Conservation (phyloP, 192 early-diverging fungal genomes). For the Pilaira anomala region DNA sequence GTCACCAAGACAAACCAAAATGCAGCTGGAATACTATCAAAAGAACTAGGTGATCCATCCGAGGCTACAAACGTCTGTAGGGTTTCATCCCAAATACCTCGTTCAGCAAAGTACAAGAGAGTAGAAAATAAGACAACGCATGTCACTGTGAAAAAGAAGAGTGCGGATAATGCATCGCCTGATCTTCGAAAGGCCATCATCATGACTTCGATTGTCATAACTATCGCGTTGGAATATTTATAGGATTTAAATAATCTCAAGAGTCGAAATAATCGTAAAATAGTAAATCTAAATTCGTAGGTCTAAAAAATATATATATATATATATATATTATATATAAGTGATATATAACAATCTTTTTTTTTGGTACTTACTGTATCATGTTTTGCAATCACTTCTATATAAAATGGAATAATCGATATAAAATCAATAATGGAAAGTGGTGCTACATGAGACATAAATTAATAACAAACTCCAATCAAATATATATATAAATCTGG, state of each 20-base stretch:
- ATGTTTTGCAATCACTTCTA: slow-evolving; percentile 62
- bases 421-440: slow-evolving; percentile 70
- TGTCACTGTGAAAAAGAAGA: slow-evolving; percentile 72
- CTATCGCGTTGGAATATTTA: slow-evolving; percentile 76
- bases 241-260: slow-evolving; percentile 78
- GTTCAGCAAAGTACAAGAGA: slow-evolving; percentile 78
- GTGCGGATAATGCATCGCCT: slow-evolving; percentile 67
- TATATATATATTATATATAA: background rate
- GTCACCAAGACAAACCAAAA: slow-evolving; percentile 79
- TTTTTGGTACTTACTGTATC: slow-evolving; percentile 54
- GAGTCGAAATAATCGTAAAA: slow-evolving; percentile 71
- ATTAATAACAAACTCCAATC: slow-evolving; percentile 5
- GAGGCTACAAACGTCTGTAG: slow-evolving; percentile 62
- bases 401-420: slow-evolving; percentile 76
- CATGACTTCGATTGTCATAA: slow-evolving; percentile 84
- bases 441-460: too few species aligned
- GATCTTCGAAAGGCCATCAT: slow-evolving; percentile 73
- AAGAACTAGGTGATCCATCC: slow-evolving; percentile 61
- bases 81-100: slow-evolving; percentile 70
- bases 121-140: slow-evolving; percentile 72
- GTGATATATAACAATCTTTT: background rate
- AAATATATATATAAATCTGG: background rate
- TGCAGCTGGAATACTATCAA: slow-evolving; percentile 65
- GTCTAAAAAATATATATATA: slow-evolving; percentile 33
- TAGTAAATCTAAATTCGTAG: slow-evolving; percentile 81